Conservation (phyloP, 345 rosid species). For the Salix caprea region DNA sequence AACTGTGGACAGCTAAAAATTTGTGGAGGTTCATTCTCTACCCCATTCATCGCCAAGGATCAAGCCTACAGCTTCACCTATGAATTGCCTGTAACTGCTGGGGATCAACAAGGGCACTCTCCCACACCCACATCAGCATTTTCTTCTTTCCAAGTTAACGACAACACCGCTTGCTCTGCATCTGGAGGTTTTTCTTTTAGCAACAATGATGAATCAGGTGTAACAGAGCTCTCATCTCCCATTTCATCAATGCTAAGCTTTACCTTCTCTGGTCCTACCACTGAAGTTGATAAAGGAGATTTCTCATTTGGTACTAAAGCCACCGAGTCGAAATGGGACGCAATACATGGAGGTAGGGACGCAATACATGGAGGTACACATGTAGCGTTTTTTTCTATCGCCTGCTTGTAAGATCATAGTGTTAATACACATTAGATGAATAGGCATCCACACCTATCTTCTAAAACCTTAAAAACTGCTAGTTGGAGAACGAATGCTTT, state of each 20-base stretch:
- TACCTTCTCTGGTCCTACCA: constrained; percentile 48
- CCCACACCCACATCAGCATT: constrained; percentile 45
- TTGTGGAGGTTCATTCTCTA: constrained; percentile 41
- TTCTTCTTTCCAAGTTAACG: constrained; percentile 43
- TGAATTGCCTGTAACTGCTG: constrained; percentile 12
- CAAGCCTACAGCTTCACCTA: constrained; percentile 61
- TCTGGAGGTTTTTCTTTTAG: constrained; percentile 55
- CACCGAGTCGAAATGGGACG: constrained; percentile 16
- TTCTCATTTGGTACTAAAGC: constrained; percentile 4
- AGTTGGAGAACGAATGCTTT: not conserved
- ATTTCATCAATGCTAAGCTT: constrained; percentile 67
- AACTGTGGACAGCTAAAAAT: constrained; percentile 33
- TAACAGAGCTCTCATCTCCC: constrained; percentile 33
- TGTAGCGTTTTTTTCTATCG: not conserved
- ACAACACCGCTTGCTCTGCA: constrained; percentile 21
- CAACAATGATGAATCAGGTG: constrained; percentile 36
- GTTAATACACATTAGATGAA: not conserved
- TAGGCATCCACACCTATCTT: not conserved
- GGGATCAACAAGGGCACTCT: constrained; percentile 29
- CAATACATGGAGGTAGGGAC: constrained; percentile 42
- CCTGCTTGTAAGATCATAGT: not conserved
- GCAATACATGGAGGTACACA: constrained; percentile 38
- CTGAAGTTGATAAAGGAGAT: constrained; percentile 24
- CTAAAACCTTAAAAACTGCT: not conserved
- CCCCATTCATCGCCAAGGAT: constrained; percentile 29